Evolutionary conservation across 768 basidiomycete species (phyloP).

Genomic region (Vishniacozyma victoriae): DNA sequence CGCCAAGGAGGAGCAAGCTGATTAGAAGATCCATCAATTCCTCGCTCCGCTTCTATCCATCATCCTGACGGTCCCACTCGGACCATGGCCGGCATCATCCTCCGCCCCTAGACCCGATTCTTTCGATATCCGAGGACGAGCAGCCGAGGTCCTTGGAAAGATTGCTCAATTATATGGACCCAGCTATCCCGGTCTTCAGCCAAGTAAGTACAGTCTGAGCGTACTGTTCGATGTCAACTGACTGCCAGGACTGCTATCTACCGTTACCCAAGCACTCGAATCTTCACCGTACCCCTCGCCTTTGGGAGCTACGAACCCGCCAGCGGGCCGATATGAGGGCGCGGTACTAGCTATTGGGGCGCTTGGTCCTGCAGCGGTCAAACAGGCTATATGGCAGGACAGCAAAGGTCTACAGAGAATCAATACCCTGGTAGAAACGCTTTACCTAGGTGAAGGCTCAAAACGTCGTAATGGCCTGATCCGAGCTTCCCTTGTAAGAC

Average conservation of each 20-base stretch:
- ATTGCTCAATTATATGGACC: constrained; percentile 48
- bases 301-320: constrained; percentile 24
- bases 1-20: background rate
- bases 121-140: constrained; percentile 67
- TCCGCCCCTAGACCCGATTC: constrained; percentile 23
- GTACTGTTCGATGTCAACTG: constrained; percentile 63
- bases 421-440: constrained; percentile 36
- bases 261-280: constrained; percentile 73
- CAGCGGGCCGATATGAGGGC: constrained; percentile 75
- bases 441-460: constrained; percentile 28
- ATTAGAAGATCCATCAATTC: constrained; percentile 79
- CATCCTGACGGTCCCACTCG: constrained; percentile 79
- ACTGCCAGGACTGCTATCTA: constrained; percentile 85
- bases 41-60: constrained; percentile 87
- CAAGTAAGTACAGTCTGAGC: constrained; percentile 30
- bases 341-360: constrained; percentile 80
- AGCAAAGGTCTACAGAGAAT: constrained; percentile 37
- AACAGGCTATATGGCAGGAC: constrained; percentile 22
- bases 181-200: constrained; percentile 42
- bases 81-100: constrained; percentile 56
- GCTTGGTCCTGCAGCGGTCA: constrained; percentile 62
- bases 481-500: too few relatives aligned
- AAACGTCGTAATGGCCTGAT: too few relatives aligned
- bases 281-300: constrained; percentile 38
- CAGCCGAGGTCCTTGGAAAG: constrained; percentile 76